Conservation (phyloP, 1,139 yeast genomes). For the Geotrichum fermentans region DNA sequence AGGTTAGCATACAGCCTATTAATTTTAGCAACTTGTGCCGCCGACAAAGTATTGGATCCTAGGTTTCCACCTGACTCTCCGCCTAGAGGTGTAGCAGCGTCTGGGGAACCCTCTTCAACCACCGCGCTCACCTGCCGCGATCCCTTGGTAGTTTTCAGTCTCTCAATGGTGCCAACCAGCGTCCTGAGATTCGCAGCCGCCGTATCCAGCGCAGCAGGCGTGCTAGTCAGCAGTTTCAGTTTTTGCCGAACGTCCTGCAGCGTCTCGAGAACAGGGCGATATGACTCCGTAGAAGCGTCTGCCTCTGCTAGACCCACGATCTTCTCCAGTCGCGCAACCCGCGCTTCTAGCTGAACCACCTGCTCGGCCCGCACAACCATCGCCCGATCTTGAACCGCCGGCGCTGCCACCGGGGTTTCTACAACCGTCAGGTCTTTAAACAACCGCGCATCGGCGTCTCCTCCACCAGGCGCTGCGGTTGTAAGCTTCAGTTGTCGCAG, state of each 20-base stretch:
- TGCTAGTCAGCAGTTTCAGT: slow-evolving; percentile 15
- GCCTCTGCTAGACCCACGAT: slow-evolving; percentile 11
- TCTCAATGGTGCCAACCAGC: slow-evolving; percentile 5
- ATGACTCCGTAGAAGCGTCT: slow-evolving; percentile 1
- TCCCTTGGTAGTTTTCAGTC: neutral
- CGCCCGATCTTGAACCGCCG: neutral
- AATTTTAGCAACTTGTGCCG: slow-evolving; percentile 4
- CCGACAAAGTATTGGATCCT: neutral
- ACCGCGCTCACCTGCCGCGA: neutral
- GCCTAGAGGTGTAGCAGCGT: no score
- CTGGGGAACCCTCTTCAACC: no score
- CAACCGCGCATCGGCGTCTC: neutral
- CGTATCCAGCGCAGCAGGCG: slow-evolving; percentile 14
- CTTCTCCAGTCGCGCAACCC: slow-evolving; percentile 11
- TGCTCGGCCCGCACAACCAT: slow-evolving; percentile 1
- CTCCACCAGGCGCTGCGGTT: neutral
- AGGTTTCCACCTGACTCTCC: no score
- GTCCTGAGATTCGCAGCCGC: slow-evolving; percentile 12
- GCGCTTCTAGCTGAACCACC: slow-evolving; percentile 9
- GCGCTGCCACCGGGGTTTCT: neutral
- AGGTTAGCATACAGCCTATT: slow-evolving; percentile 11
- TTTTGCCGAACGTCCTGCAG: slow-evolving; percentile 14
- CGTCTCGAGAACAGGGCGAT: slow-evolving; percentile 11
- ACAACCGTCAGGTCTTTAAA: neutral
- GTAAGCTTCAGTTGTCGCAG: slow-evolving; percentile 4